These are phyloP conservation scores for Cutaneotrichosporon sp. DNA, from an alignment of 1,284 basidiomycete genomes.

Conservation along the genomic window DNA sequence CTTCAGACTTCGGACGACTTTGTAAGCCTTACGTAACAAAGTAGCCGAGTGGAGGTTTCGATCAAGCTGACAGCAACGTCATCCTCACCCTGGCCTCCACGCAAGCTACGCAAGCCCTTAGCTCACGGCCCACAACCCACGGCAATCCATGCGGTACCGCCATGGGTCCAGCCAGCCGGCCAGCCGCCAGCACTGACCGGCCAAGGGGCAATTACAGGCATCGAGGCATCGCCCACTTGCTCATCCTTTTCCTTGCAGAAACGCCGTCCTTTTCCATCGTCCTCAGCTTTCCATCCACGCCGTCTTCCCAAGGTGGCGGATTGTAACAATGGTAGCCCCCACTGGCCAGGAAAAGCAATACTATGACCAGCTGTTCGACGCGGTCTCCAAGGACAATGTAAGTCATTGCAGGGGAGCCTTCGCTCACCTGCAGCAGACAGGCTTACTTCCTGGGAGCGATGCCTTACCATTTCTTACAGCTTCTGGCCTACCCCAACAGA, in stretches of 20 bases:
- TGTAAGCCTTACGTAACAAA: too few species aligned
- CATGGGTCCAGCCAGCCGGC: too few species aligned
- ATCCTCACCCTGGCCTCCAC: not conserved
- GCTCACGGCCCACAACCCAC: too few species aligned
- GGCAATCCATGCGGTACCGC: too few species aligned
- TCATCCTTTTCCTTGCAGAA: not conserved
- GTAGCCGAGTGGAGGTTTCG: too few species aligned
- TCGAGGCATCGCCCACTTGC: not conserved
- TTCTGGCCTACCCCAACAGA: slow-evolving; percentile 67
- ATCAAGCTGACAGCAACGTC: too few species aligned
- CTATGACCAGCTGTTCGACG: slow-evolving; percentile 43
- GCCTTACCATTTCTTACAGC: slow-evolving; percentile 75
- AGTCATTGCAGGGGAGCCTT: slow-evolving; percentile 9
- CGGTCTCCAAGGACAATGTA: slow-evolving; percentile 42
- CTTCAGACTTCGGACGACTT: too few species aligned
- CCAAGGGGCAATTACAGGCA: too few species aligned
- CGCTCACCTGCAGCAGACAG: slow-evolving; percentile 56
- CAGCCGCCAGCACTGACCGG: too few species aligned
- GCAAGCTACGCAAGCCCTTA: too few species aligned
- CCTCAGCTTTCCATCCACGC: not conserved
- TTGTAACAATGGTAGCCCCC: slow-evolving; percentile 5
- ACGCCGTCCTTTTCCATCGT: not conserved
- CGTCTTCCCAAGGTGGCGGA: not conserved
- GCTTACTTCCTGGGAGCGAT: slow-evolving; percentile 75
- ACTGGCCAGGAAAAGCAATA: slow-evolving; percentile 35